Conservation (phyloP, 495 filamentous ascomycete species). For the Lasiosphaeriaceae sp. region DNA sequence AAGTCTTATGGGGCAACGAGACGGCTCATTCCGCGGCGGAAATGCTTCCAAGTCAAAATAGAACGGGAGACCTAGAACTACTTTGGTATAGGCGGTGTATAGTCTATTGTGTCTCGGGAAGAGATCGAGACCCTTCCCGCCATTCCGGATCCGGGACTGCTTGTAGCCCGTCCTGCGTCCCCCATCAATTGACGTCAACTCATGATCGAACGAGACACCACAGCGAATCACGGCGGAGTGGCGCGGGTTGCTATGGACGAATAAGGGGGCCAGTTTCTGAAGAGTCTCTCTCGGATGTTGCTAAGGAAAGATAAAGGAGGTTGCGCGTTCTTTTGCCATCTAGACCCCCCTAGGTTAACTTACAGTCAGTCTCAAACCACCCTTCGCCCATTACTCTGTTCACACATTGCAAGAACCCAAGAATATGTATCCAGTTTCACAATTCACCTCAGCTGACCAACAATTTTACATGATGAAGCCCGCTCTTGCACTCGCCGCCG, state of each 20-base stretch:
- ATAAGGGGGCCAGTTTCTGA: not conserved
- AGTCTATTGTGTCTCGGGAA: too few species aligned
- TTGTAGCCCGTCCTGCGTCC: not conserved
- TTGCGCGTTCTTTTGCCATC: too few species aligned
- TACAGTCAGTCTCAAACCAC: too few species aligned
- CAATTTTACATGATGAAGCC: conserved; percentile 24
- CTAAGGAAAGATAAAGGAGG: too few species aligned
- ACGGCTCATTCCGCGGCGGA: not conserved
- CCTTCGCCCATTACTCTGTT: too few species aligned
- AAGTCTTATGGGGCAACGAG: too few species aligned
- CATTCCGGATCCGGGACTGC: not conserved
- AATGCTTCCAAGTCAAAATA: too few species aligned
- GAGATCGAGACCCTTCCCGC: not conserved
- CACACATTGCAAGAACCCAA: too few species aligned
- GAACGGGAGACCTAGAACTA: too few species aligned
- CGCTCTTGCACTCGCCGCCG: conserved; percentile 15
- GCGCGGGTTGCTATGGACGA: not conserved
- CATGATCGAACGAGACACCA: not conserved
- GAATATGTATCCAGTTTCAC: not conserved
- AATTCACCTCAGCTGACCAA: not conserved
- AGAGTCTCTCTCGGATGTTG: too few species aligned
- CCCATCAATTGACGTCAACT: not conserved
- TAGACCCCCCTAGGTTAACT: too few species aligned
- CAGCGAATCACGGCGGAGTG: not conserved
- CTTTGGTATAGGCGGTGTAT: too few species aligned